Conservation (phyloP, 768 basidiomycete species). For the Mycena belliarum region DNA sequence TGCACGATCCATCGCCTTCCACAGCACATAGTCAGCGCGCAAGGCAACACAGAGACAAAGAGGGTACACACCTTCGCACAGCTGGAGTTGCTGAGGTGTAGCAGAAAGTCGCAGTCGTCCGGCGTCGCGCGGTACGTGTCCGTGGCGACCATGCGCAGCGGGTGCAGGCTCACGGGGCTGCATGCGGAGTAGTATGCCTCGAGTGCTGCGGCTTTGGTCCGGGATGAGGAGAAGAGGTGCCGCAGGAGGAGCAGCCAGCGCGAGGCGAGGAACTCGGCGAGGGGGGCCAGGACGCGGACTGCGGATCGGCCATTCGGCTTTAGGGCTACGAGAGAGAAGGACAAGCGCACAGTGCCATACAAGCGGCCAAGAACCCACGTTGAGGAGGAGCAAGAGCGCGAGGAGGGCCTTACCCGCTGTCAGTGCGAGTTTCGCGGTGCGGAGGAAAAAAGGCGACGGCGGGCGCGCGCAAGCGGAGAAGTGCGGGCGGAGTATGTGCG, state of each 20-base stretch:
- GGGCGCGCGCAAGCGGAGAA: no score
- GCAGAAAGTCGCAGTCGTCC: conserved; percentile 74
- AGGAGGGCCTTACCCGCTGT: no score
- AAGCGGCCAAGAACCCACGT: conserved; percentile 11
- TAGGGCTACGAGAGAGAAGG: neutral
- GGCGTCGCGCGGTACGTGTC: conserved; percentile 37
- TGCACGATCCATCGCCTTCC: conserved; percentile 53
- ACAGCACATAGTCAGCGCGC: neutral
- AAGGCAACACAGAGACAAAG: neutral
- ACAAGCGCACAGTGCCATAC: conserved; percentile 18
- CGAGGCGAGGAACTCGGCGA: neutral
- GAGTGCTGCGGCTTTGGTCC: conserved; percentile 29
- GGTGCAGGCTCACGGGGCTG: conserved; percentile 53
- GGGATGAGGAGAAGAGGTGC: conserved; percentile 39
- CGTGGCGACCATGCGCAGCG: conserved; percentile 42
- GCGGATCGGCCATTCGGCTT: no score
- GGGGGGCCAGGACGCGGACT: conserved; percentile 8
- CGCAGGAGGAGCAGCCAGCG: conserved; percentile 26
- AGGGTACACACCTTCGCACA: conserved; percentile 35
- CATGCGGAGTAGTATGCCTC: neutral
- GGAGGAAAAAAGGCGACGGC: no score
- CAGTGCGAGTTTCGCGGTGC: no score
- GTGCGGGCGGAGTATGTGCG: no score
- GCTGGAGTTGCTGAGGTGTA: conserved; percentile 79
- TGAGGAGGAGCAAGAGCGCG: conserved; percentile 8